Base-by-base conservation (phyloP, 768 basidiomycete genomes). In the Kwoniella dejecticola region DNA sequence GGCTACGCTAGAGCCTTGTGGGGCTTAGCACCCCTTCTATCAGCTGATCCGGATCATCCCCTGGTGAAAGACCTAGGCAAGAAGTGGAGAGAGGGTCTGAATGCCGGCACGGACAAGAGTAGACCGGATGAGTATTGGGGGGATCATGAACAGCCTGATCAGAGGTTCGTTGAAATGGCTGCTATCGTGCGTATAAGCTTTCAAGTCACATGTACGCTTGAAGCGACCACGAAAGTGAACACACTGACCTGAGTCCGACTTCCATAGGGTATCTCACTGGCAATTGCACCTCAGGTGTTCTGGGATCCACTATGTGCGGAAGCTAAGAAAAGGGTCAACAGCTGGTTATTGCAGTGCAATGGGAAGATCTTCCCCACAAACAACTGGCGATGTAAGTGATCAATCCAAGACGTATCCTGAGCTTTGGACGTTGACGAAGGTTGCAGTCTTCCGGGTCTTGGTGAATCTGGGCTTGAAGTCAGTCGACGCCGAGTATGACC, bases 161-260 rank as follows among this genome's bases (percentile, higher is more conserved):
- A 89, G 77, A 79, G 88, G 30, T 89, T 89, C 86, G 89, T 89
- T 0, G 89, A 89, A 76, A 88, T 88, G 78, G 86, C 86, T 53
- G 85, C 88, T 3, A 86, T 89, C 62, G 89, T 72, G 60, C 38
- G 70, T 67, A 8, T n/a, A n/a, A n/a, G n/a, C n/a, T n/a, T n/a
- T n/a, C n/a, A n/a, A n/a, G n/a, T n/a, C n/a, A n/a, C n/a, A 24
- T 26, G 3, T 4, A 21, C 27, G 12, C 50, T 52, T 33, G 17
- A 52, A 12, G 19, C 19, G 52, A 41, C 13, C 31, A 13, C 5
- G 26, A 47, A 11, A 10, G 24, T 0, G 36, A 11, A n/a, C 6
- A 4, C 10, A 3, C 41, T 57, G 54, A 38, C 29, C 10, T 15
- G 21, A 10, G 10, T 23, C 21, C 10, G 5, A 27, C 10, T 10